Evolutionary conservation across 176 grass and related monocot species (phyloP).

Genomic region (Oryza meyeriana): DNA sequence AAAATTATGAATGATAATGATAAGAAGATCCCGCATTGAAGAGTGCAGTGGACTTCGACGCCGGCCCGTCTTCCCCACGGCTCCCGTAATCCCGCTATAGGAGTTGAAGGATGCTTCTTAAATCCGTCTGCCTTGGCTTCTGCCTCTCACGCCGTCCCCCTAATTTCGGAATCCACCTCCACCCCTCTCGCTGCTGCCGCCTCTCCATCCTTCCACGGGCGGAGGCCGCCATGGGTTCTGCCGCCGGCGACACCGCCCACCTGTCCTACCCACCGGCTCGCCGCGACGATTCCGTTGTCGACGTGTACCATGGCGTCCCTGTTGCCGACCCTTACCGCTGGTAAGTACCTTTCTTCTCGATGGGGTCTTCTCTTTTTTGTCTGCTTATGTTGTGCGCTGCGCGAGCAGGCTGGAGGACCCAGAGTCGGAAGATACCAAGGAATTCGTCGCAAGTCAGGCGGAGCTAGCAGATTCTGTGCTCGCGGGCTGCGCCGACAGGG

Average conservation of each 20-base stretch:
- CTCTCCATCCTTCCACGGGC: background rate
- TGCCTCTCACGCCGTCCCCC: too few relatives aligned
- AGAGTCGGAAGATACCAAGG: conserved; percentile 79
- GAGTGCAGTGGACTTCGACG: too few relatives aligned
- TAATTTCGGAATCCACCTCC: too few relatives aligned
- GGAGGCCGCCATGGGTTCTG: conserved; percentile 53
- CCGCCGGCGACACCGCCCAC: conserved; percentile 20
- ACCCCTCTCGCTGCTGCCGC: background rate
- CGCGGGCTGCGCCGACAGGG: conserved; percentile 50
- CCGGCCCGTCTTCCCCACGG: too few relatives aligned
- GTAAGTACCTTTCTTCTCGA: conserved; percentile 27
- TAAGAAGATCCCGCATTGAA: too few relatives aligned
- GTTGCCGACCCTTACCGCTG: conserved; percentile 85
- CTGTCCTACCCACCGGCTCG: conserved; percentile 60
- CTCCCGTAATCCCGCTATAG: too few relatives aligned
- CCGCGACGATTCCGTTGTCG: conserved; percentile 64
- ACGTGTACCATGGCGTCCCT: conserved; percentile 60
- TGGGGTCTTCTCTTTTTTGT: background rate
- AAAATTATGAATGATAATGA: too few relatives aligned
- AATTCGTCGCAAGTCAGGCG: conserved; percentile 74
- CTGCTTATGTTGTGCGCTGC: background rate
- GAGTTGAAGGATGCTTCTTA: too few relatives aligned
- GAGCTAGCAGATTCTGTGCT: conserved; percentile 70
- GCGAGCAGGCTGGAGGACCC: conserved; percentile 82
- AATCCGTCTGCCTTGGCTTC: too few relatives aligned